Conservation (phyloP, 495 filamentous ascomycete species). For the Cairneyella variabilis region DNA sequence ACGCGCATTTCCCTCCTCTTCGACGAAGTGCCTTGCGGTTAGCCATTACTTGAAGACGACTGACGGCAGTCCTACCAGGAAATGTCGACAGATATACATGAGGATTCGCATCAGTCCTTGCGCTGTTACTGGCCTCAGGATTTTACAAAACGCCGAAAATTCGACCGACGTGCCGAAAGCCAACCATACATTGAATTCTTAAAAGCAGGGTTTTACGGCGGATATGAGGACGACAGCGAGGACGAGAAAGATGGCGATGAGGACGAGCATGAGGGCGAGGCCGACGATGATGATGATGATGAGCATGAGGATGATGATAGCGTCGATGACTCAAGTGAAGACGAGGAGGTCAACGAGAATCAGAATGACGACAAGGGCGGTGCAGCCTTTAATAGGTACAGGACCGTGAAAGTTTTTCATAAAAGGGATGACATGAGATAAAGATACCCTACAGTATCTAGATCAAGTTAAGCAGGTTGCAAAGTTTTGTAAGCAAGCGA, state of each 20-base stretch:
- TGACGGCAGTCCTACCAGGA: not conserved
- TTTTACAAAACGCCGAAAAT: slow-evolving; percentile 4
- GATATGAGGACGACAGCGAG: slow-evolving; percentile 1
- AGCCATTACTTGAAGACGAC: too few relatives aligned
- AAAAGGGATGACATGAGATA: slow-evolving; percentile 1
- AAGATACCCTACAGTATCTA: not conserved
- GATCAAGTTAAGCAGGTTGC: slow-evolving; percentile 6
- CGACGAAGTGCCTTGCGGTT: too few relatives aligned
- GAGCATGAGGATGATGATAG: not conserved
- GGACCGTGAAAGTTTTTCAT: not conserved
- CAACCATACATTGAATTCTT: slow-evolving; percentile 6
- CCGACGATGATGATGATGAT: slow-evolving; percentile 2
- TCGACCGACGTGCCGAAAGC: slow-evolving; percentile 1
- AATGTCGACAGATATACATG: not conserved
- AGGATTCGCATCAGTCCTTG: not conserved
- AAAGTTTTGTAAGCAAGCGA: not conserved
- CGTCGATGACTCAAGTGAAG: not conserved
- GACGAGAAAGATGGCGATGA: not conserved
- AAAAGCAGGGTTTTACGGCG: not conserved
- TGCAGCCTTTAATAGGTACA: too few relatives aligned
- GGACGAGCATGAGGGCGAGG: not conserved
- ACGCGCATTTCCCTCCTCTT: too few relatives aligned
- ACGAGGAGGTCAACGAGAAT: too few relatives aligned
- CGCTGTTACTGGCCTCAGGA: not conserved
- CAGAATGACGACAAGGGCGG: not conserved